A percentile compares a stretch with the other conserved stretches of the same genome.
These are phyloP conservation scores for Cladosporium sp. DNA, from an alignment of 2,329 filamentous ascomycete species.

Conservation along the genomic window DNA sequence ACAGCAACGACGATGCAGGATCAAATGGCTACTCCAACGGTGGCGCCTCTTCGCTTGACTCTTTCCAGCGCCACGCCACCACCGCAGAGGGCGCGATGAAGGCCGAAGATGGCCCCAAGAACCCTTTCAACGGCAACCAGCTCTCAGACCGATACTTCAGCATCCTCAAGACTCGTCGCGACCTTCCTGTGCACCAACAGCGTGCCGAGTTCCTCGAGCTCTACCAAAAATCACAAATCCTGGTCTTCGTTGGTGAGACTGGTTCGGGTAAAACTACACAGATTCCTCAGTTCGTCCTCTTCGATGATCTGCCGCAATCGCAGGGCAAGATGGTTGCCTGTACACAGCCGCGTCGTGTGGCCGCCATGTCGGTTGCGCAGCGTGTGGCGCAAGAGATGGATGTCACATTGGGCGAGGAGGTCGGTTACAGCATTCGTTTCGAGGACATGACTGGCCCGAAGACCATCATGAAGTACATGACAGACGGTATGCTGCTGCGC, in stretches of 20 bases:
- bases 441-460: constrained; percentile 88
- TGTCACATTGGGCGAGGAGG: constrained; percentile 86
- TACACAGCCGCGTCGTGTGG: constrained; percentile 95
- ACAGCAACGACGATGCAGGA: constrained; percentile 43
- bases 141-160: constrained; percentile 85
- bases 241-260: constrained; percentile 98
- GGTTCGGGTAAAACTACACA: constrained; percentile 99
- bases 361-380: constrained; percentile 97
- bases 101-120: constrained; percentile 78
- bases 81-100: constrained; percentile 72
- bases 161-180: constrained; percentile 80
- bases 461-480: constrained; percentile 99
- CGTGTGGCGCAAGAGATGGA: constrained; percentile 98
- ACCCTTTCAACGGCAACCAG: constrained; percentile 78
- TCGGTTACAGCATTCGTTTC: constrained; percentile 98
- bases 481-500: constrained; percentile 94
- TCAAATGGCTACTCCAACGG: constrained; percentile 30
- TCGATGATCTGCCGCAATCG: constrained; percentile 88
- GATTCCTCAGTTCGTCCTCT: constrained; percentile 97
- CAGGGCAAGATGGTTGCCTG: constrained; percentile 90
- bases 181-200: constrained; percentile 89
- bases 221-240: constrained; percentile 91
- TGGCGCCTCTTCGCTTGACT: constrained; percentile 51
- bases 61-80: constrained; percentile 76
- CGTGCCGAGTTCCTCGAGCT: constrained; percentile 88